Conservation (phyloP, 2,329 filamentous ascomycete species). For the Diaporthe eres region DNA sequence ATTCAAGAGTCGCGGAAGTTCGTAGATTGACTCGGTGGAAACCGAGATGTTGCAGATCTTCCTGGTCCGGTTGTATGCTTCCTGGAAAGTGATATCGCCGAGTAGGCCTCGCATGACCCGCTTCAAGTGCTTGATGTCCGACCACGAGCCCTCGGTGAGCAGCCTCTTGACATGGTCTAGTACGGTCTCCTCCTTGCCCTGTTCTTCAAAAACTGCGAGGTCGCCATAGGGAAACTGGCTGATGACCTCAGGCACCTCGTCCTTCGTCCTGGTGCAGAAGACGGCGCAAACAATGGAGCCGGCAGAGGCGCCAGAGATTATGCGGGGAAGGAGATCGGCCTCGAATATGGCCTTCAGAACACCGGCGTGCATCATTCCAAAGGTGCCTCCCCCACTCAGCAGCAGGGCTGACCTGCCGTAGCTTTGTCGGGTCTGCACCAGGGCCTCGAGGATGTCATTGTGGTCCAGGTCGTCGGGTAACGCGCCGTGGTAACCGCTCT, state of each 20-base stretch:
- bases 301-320: slow-evolving; percentile 89
- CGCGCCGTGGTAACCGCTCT: slow-evolving; percentile 58
- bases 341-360: slow-evolving; percentile 87
- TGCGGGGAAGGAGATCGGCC: slow-evolving; percentile 81
- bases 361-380: slow-evolving; percentile 93
- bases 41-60: slow-evolving; percentile 95
- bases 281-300: slow-evolving; percentile 89
- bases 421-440: slow-evolving; percentile 81
- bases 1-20: slow-evolving; percentile 88
- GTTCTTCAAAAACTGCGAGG: slow-evolving; percentile 82
- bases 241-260: slow-evolving; percentile 80
- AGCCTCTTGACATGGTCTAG: slow-evolving; percentile 79
- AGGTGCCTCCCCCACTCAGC: slow-evolving; percentile 87
- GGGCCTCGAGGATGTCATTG: slow-evolving; percentile 73
- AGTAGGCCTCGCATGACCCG: slow-evolving; percentile 85
- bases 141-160: slow-evolving; percentile 85
- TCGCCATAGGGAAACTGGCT: slow-evolving; percentile 83
- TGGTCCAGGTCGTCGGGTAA: slow-evolving; percentile 69
- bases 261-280: slow-evolving; percentile 82
- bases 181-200: slow-evolving; percentile 70
- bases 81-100: slow-evolving; percentile 93
- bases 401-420: slow-evolving; percentile 89
- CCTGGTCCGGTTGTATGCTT: slow-evolving; percentile 94
- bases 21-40: slow-evolving; percentile 88
- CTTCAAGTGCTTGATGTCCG: slow-evolving; percentile 85